Evolutionary conservation across 495 filamentous ascomycete species (phyloP).

Genomic region (Hyaloscypha finlandica): DNA sequence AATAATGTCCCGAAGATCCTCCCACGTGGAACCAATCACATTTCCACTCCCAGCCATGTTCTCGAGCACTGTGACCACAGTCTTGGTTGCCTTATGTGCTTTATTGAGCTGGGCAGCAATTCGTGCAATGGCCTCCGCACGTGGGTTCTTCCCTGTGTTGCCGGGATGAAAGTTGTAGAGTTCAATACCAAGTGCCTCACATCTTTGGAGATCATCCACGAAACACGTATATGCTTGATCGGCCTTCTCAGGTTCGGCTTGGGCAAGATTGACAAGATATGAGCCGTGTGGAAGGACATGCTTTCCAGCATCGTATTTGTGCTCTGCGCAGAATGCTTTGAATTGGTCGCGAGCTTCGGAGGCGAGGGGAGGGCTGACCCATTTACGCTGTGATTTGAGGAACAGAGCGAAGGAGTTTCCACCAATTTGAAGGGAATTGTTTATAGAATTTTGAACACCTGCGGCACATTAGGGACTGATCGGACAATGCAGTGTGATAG

Average conservation of each 20-base stretch:
- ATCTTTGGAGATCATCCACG: conserved; percentile 84
- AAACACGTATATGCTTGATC: conserved; percentile 87
- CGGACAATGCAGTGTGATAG: not conserved
- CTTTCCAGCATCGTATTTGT: conserved; percentile 69
- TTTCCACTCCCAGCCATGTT: conserved; percentile 93
- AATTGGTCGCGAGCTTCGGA: conserved; percentile 69
- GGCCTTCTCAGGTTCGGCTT: conserved; percentile 74
- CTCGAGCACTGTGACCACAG: conserved; percentile 82
- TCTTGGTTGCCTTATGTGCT: conserved; percentile 71
- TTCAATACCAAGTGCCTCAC: conserved; percentile 82
- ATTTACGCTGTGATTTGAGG: conserved; percentile 93
- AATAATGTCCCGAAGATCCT: conserved; percentile 85
- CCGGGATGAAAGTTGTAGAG: conserved; percentile 99
- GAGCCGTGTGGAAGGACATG: conserved; percentile 89
- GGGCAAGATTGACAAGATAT: conserved; percentile 94
- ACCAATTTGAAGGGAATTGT: conserved; percentile 78
- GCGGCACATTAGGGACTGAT: conserved; percentile 16
- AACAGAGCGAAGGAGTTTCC: conserved; percentile 94
- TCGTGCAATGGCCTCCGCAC: conserved; percentile 69
- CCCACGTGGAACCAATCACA: conserved; percentile 81
- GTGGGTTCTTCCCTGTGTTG: conserved; percentile 64
- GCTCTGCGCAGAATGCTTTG: conserved; percentile 60
- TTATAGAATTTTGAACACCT: conserved; percentile 88
- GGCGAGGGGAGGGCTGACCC: conserved; percentile 79
- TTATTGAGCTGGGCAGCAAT: conserved; percentile 79